Conservation (phyloP, 2,329 filamentous ascomycete genomes). For the Setomelanomma holmii region DNA sequence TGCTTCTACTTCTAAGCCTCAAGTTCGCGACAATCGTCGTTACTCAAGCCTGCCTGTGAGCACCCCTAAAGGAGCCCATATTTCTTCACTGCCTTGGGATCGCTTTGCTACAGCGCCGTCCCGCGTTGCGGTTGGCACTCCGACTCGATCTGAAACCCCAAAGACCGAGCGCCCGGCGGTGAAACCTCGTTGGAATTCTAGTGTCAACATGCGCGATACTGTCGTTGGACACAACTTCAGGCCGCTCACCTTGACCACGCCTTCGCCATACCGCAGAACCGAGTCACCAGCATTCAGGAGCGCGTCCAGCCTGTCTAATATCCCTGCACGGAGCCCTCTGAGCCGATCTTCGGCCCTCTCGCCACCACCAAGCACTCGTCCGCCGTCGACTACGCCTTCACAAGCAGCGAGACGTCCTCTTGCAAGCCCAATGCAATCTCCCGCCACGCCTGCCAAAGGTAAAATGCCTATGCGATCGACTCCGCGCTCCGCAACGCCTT, state of each 20-base stretch:
- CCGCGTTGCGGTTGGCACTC: constrained; percentile 34
- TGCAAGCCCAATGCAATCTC: constrained; percentile 40
- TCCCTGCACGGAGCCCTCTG: constrained; percentile 46
- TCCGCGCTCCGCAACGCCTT: constrained; percentile 31
- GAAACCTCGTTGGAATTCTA: constrained; percentile 51
- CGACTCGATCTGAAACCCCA: constrained; percentile 36
- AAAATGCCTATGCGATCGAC: constrained; percentile 28
- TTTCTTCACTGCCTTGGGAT: constrained; percentile 2
- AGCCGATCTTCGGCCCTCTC: constrained; percentile 36
- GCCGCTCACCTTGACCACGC: constrained; percentile 42
- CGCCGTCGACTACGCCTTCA: constrained; percentile 41
- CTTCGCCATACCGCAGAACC: constrained; percentile 41
- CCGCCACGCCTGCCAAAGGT: constrained; percentile 38
- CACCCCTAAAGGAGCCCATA: constrained; percentile 28
- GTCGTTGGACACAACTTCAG: constrained; percentile 50
- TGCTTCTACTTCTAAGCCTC: constrained; percentile 51
- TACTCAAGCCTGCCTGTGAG: constrained; percentile 57
- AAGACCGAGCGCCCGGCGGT: constrained; percentile 32
- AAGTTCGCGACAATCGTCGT: constrained; percentile 52
- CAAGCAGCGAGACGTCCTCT: constrained; percentile 34
- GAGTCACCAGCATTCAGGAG: constrained; percentile 26
- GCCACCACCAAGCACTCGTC: constrained; percentile 16
- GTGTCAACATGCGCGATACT: constrained; percentile 48
- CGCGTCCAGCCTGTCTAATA: constrained; percentile 41
- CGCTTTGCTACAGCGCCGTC: constrained; percentile 22